Percentiles rank a stretch among this genome's conserved stretches.
Conservation (phyloP, 169 alveolate genomes). For the Perkinsus marinus region DNA sequence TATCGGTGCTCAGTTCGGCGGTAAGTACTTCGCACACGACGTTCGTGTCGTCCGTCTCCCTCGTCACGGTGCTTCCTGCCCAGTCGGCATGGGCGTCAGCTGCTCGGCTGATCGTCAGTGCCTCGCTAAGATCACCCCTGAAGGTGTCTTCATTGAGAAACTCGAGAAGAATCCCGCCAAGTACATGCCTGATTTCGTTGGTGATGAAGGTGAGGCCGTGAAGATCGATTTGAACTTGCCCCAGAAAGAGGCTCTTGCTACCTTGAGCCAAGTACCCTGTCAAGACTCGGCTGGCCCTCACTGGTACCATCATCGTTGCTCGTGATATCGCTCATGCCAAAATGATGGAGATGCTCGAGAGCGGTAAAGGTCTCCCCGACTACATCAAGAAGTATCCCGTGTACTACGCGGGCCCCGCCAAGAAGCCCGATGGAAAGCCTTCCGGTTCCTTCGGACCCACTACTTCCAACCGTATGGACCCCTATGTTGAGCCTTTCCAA, state of each 20-base stretch:
- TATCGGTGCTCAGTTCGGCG: slow-evolving; percentile 79
- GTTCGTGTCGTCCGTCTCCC: slow-evolving; percentile 71
- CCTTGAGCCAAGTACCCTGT: slow-evolving; percentile 37
- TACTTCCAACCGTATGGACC: slow-evolving; percentile 76
- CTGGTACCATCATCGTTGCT: slow-evolving; percentile 59
- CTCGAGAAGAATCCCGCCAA: slow-evolving; percentile 70
- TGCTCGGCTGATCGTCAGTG: slow-evolving; percentile 76
- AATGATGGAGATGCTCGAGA: slow-evolving; percentile 42
- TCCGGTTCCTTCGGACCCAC: slow-evolving; percentile 78
- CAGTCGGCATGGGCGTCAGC: slow-evolving; percentile 74
- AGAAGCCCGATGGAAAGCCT: slow-evolving; percentile 63
- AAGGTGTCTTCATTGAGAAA: slow-evolving; percentile 52
- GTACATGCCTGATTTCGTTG: slow-evolving; percentile 6
- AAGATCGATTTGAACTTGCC: slow-evolving; percentile 49
- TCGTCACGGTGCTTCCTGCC: slow-evolving; percentile 74
- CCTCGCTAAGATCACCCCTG: slow-evolving; percentile 37
- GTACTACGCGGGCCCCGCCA: slow-evolving; percentile 72
- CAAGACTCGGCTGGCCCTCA: slow-evolving; percentile 49
- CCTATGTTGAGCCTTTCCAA: slow-evolving; percentile 51
- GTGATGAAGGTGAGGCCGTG: slow-evolving; percentile 22
- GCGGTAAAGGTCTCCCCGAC: slow-evolving; percentile 49
- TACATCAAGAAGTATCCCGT: slow-evolving; percentile 60
- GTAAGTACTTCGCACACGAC: slow-evolving; percentile 72
- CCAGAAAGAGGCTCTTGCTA: slow-evolving; percentile 41
- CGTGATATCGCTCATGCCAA: slow-evolving; percentile 73